Base-by-base conservation (phyloP, 352 stramenopile species). In the Phytophthora ramorum region DNA sequence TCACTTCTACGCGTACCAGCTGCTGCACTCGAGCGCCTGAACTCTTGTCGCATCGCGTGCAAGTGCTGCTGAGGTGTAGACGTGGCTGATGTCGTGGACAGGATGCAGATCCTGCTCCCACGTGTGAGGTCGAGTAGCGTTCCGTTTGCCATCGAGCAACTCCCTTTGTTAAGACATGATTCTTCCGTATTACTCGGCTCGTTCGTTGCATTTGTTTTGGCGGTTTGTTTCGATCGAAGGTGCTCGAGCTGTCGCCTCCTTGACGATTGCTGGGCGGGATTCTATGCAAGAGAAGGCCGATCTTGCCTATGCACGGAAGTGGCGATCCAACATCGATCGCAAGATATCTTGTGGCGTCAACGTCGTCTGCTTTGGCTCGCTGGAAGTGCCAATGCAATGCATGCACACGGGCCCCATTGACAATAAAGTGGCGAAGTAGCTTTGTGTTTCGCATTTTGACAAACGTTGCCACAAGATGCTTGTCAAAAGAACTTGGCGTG, bases 11-110 rank as follows among this genome's bases (percentile, higher is more conserved):
- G n/a, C n/a, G n/a, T n/a, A n/a, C n/a, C n/a, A n/a, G n/a, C n/a
- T n/a, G n/a, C n/a, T n/a, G n/a, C n/a, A n/a, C 61, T 64, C 70
- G 59, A 74, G 78, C 59, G 72, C 74, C 34, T 71, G 63, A 66
- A 17, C 47, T 38, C 51, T 54, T 65, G 46, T 66, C 55, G 35
- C 50, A 71, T 63, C 54, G 44, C 26, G 56, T 60, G 38, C 56
- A 48, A 45, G 61, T 47, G 53, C 20, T 59, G 53, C 61, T 48
- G 45, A 69, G 43, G 49, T 69, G 61, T 71, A 71, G 63, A 60
- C 54, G 43, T 60, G 63, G 19, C 47, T 37, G 10, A 52, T 19
- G n/a, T n/a, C n/a, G n/a, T n/a, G n/a, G n/a, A n/a, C n/a, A 28
- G 48, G 32, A 53, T 30, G 10, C 14, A 7, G 7, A 7, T 54